Base-by-base conservation (phyloP, 208 protist species). In the Trypanosoma avium region DNA sequence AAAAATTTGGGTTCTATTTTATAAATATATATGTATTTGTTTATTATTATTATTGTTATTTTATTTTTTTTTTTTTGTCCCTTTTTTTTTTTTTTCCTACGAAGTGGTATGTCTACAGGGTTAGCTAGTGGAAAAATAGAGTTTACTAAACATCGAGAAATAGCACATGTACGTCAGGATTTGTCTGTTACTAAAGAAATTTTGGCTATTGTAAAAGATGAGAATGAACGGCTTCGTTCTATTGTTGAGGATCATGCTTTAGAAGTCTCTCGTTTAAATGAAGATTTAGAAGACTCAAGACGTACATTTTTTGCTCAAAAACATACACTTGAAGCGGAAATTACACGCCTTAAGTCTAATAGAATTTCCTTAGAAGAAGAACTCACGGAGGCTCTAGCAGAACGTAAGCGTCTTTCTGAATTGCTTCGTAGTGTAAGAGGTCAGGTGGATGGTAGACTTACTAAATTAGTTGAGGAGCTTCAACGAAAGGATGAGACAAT, bases 131-230 rank as follows among this genome's bases (percentile, higher is more conserved):
- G 38, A 22, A 48, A 53, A 52, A 49, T 53, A 15, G 26, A 48
- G 22, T 52, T 62, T 52, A 49, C 57, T 22, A 8, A 19, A 15
- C 42, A 62, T 15, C 57, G 57, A 4, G 57, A 62, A 62, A 62
- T 62, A n/a, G 57, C 57, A 10, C 57, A 62, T 53, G n/a, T 52
- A 42, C 57, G 57, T 62, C 57, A 62, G 30, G 57, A 62, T 53
- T 62, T 62, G 29, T 38, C 45, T 49, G 57, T 62, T 6, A 52
- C 43, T 12, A 62, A 62, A 27, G 38, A 62, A 40, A 62, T 62
- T 29, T 40, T 62, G 29, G 22, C 17, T 0, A 52, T 62, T 42
- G 29, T 62, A 52, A 62, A 53, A 27, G 22, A 49, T 30, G 43
- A 62, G 27, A 62, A 62, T 48, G 43, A 62, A 10, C 57, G 43